phyloP scores from a whole-genome alignment of 371 early-diverging fungal genomes.

The Saksenaea vasiformis region DNA sequence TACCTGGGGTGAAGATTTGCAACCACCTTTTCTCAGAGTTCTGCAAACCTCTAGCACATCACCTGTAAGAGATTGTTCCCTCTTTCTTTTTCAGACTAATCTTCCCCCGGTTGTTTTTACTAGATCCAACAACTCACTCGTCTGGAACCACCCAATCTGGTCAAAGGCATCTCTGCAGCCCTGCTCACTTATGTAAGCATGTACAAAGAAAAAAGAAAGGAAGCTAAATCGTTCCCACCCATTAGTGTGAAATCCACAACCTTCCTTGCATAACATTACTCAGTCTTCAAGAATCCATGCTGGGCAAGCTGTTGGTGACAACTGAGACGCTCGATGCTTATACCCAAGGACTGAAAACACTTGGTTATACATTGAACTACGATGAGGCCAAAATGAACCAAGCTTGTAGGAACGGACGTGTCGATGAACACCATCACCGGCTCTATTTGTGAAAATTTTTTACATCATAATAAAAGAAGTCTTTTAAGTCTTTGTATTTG shows the following conservation, averaged over 20 bases:
- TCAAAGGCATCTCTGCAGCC: slow-evolving; percentile 39
- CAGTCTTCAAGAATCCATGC: slow-evolving; percentile 44
- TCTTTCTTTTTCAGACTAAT: background rate
- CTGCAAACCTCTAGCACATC: slow-evolving; percentile 32
- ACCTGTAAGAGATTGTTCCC: slow-evolving; percentile 2
- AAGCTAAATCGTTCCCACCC: background rate
- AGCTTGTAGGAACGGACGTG: slow-evolving; percentile 17
- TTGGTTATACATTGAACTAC: slow-evolving; percentile 21
- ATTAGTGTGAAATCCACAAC: slow-evolving; percentile 44
- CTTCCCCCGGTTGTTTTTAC: background rate
- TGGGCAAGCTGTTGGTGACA: slow-evolving; percentile 42
- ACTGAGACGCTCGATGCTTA: slow-evolving; percentile 36
- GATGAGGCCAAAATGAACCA: slow-evolving; percentile 17
- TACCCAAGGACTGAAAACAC: slow-evolving; percentile 20
- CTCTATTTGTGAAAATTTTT: slow-evolving; percentile 33
- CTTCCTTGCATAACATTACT: slow-evolving; percentile 42
- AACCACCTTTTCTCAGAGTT: slow-evolving; percentile 37
- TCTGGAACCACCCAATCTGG: slow-evolving; percentile 40
- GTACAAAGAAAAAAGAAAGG: background rate
- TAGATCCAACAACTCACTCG: background rate
- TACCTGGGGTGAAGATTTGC: slow-evolving; percentile 20
- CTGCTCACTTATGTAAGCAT: slow-evolving; percentile 39
- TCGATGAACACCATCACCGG: slow-evolving; percentile 45
- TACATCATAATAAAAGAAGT: background rate
- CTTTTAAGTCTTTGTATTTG: background rate